Evolutionary conservation across 331 rosid genomes (phyloP).

Genomic region (Spiraea crenata): DNA sequence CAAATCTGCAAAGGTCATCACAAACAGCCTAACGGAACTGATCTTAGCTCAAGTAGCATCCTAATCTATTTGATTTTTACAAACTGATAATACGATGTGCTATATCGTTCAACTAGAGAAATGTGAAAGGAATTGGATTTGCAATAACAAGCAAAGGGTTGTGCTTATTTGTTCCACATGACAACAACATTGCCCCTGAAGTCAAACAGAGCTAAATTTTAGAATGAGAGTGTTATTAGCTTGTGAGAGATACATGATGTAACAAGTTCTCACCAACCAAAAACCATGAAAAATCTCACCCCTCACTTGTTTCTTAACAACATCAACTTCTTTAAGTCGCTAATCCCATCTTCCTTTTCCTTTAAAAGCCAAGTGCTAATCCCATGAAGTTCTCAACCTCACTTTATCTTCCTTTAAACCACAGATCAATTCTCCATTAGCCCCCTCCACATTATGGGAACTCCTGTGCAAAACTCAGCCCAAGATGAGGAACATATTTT

Average conservation of each 20-base stretch:
- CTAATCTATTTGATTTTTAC: too few species aligned
- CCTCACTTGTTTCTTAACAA: constrained; percentile 33
- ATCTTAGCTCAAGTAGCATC: too few species aligned
- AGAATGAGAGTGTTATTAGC: constrained; percentile 10
- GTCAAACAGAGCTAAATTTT: background rate
- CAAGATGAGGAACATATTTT: constrained; percentile 57
- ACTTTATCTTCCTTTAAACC: constrained; percentile 25
- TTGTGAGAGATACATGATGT: constrained; percentile 45
- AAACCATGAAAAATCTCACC: constrained; percentile 30
- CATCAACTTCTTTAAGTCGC: constrained; percentile 21
- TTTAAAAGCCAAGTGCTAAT: constrained; percentile 20
- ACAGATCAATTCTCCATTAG: background rate
- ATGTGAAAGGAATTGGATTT: too few species aligned
- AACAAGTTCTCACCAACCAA: constrained; percentile 61
- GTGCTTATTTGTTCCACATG: background rate
- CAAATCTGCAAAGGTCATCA: too few species aligned
- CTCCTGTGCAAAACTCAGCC: constrained; percentile 21
- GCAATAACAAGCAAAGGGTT: background rate
- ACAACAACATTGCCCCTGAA: constrained; percentile 10
- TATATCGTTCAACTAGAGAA: too few species aligned
- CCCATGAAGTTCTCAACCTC: constrained; percentile 21
- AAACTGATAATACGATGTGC: too few species aligned
- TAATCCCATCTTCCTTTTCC: constrained; percentile 19
- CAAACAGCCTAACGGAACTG: too few species aligned
- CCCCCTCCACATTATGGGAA: constrained; percentile 36